phyloP scores from a whole-genome alignment of 257 asterid species.

The Solanum virginianum region DNA sequence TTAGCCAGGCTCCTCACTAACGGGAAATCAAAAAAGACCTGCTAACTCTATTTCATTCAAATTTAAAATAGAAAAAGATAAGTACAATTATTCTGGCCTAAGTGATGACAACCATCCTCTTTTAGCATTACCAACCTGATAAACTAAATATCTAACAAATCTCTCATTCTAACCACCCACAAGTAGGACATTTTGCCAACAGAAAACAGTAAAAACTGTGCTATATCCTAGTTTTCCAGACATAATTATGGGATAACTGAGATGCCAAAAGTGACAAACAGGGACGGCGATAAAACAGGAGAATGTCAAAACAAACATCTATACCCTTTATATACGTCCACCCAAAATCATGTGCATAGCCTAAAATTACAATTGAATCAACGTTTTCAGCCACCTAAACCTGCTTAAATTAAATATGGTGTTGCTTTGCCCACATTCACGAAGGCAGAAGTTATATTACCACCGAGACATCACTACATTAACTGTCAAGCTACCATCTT shows the following conservation, averaged over 20 bases:
- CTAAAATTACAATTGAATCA: constrained; percentile 11
- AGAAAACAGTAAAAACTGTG: not conserved
- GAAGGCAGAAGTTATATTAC: not conserved
- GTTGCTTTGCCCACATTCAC: not conserved
- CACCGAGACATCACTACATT: not conserved
- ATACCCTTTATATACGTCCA: constrained; percentile 18
- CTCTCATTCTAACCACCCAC: not conserved
- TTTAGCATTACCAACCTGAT: not conserved
- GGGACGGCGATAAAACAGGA: not conserved
- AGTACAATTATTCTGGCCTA: not conserved
- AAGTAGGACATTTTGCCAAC: not conserved
- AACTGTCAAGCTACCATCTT: not conserved
- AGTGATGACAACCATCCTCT: not conserved
- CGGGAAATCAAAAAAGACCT: not conserved
- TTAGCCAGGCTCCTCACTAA: not conserved
- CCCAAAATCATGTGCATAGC: constrained; percentile 15
- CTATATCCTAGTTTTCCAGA: not conserved
- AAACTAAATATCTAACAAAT: not conserved
- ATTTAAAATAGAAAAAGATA: not conserved
- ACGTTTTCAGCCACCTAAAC: constrained; percentile 7
- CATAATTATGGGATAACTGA: not conserved
- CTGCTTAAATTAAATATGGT: not conserved
- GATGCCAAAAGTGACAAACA: not conserved
- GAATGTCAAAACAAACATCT: constrained; percentile 4
- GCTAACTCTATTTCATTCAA: not conserved